Base-by-base conservation (phyloP, 371 early-diverging fungal genomes). In the Syncephalastrum contaminatum region DNA sequence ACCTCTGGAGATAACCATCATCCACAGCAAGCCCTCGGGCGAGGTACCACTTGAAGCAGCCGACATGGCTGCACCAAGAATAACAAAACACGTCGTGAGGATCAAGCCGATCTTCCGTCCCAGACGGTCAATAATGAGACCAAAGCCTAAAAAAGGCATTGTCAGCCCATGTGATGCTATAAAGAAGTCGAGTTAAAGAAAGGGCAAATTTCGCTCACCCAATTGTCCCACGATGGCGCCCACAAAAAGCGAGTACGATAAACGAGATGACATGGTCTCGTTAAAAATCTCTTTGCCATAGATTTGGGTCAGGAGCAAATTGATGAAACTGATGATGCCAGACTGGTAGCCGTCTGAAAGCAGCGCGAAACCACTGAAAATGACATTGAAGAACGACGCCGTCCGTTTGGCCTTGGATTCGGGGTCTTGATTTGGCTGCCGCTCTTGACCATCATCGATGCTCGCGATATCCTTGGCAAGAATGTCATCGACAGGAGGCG, bases 1-100 rank as follows among this genome's bases (percentile, higher is more conserved):
- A 48, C 85, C 85, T 52, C 85, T 73, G 27, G 79, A 67, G 30
- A 85, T 54, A 15, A 83, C 77, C 77, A 85, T 62, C 60, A 82
- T 82, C 85, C 85, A 85, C 50, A 85, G 70, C 13, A 85, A 51
- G 4, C 82, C 83, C 2, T 51, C 55, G 2, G 64, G 62, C 4
- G 69, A 56, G 0, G 55, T 51, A 15, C 79, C 79, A 54, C 65
- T 66, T 15, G 60, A 59, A 12, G 63, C 75, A 2, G 70, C 64
- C 22, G 73, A 73, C 52, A 71, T 64, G 10, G 74, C 73, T 20
- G 77, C 79, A 42, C 81, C 80, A 14, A 83, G 16, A 54, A 79
- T 68, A 5, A 74, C 74, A 44, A 74, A 52, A 10, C 58, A 22
- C 1, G 74, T 70, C 39, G 69, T 66, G 6, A 64, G 41, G 30